phyloP scores from a whole-genome alignment of 176 grass and related monocot species.

The Phoenix dactylifera region DNA sequence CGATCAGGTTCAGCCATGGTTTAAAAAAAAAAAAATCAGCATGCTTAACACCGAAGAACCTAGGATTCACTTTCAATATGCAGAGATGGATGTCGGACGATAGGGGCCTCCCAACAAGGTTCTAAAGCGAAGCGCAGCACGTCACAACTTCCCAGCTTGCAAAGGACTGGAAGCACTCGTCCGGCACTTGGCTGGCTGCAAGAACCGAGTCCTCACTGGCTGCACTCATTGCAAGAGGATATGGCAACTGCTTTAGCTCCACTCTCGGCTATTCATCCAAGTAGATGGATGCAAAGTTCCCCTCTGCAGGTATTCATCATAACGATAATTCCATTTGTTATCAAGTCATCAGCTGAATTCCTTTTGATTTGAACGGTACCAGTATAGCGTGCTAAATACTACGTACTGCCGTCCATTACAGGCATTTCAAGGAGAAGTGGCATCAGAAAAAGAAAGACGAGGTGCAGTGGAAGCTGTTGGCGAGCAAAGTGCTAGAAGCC shows the following conservation, averaged over 20 bases:
- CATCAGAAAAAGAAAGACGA: constrained; percentile 18
- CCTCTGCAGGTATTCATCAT: constrained; percentile 12
- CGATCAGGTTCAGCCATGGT: no score
- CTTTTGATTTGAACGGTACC: neutral
- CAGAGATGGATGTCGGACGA: no score
- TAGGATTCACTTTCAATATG: no score
- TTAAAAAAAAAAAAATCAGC: no score
- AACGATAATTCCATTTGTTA: neutral
- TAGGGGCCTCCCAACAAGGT: no score
- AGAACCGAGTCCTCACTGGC: constrained; percentile 9
- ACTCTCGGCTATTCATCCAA: constrained; percentile 2
- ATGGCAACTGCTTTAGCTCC: constrained; percentile 25
- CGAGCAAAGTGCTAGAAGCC: constrained; percentile 9
- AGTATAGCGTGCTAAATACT: no score
- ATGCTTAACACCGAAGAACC: no score
- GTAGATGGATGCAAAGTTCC: constrained; percentile 14
- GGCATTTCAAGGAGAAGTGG: constrained; percentile 22
- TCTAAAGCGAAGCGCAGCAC: no score
- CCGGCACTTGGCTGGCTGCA: constrained; percentile 27
- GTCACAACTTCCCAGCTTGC: no score
- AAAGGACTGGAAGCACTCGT: constrained; percentile 2
- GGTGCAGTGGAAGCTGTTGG: constrained; percentile 19
- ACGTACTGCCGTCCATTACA: neutral
- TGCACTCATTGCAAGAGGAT: constrained; percentile 22
- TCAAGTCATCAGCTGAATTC: no score